Conservation (phyloP, 2,329 filamentous ascomycete species). For the Colletotrichum agaves region DNA sequence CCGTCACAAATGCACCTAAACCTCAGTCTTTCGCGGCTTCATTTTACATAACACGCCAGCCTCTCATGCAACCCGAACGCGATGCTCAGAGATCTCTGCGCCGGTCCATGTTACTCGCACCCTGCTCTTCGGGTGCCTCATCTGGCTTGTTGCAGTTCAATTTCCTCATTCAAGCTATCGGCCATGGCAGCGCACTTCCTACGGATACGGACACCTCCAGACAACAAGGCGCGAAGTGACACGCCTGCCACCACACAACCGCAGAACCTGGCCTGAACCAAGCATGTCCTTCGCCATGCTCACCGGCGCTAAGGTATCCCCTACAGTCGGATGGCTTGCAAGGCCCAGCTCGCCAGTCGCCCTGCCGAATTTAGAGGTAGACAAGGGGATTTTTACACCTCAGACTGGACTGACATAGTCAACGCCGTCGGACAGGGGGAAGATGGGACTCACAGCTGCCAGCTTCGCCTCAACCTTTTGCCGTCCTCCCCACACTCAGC, state of each 20-base stretch:
- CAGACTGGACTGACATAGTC: not conserved
- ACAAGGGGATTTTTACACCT: too few species aligned
- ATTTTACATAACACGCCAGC: not conserved
- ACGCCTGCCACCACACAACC: conserved; percentile 9
- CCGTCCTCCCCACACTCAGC: conserved; percentile 15
- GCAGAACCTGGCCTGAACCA: conserved; percentile 15
- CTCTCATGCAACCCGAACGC: not conserved
- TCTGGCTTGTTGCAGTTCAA: conserved; percentile 16
- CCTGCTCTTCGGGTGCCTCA: conserved; percentile 13
- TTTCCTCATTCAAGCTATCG: conserved; percentile 3
- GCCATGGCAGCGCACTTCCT: conserved; percentile 12
- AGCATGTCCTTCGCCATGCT: conserved; percentile 26
- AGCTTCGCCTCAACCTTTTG: conserved; percentile 17
- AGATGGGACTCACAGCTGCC: not conserved
- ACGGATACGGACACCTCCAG: conserved; percentile 16
- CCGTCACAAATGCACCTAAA: not conserved
- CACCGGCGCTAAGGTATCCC: conserved; percentile 25
- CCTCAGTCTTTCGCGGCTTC: not conserved
- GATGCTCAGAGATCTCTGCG: conserved; percentile 4
- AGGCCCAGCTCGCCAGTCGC: conserved; percentile 12
- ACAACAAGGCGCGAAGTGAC: conserved; percentile 9
- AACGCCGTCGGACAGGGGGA: conserved; percentile 1
- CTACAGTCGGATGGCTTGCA: conserved; percentile 16
- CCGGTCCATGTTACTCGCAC: conserved; percentile 18
- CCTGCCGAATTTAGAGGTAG: not conserved